A percentile compares a stretch with the other conserved stretches of the same genome.
Conservation (phyloP, 352 stramenopile species). For the Peronosclerospora sorghi region DNA sequence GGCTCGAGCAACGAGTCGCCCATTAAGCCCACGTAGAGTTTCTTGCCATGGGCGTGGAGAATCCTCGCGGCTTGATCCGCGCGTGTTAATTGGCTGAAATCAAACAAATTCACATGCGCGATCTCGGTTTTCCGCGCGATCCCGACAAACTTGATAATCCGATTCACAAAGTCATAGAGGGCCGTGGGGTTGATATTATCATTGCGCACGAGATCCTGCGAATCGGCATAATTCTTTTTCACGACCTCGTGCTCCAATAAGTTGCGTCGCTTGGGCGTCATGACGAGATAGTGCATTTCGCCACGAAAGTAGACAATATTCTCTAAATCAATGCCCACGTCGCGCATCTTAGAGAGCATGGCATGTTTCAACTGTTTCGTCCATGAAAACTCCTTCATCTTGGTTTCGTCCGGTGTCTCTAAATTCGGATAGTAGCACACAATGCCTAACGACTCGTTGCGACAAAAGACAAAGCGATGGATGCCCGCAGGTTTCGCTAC, state of each 20-base stretch:
- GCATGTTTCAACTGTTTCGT: conserved; percentile 62
- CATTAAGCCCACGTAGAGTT: too few species aligned
- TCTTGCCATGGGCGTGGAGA: too few species aligned
- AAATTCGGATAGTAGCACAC: conserved; percentile 69
- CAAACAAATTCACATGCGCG: too few species aligned
- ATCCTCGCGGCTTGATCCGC: too few species aligned
- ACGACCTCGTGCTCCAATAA: conserved; percentile 45
- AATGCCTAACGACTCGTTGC: conserved; percentile 61
- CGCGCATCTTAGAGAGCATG: conserved; percentile 52
- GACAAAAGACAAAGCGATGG: conserved; percentile 58
- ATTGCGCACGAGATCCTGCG: conserved; percentile 38
- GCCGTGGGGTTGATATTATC: conserved; percentile 32
- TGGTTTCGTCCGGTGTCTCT: conserved; percentile 46
- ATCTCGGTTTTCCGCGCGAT: too few species aligned
- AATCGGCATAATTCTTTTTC: conserved; percentile 38
- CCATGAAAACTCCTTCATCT: conserved; percentile 63
- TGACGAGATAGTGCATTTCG: conserved; percentile 76
- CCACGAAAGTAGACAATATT: conserved; percentile 79
- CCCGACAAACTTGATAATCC: too few species aligned
- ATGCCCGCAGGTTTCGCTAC: conserved; percentile 39
- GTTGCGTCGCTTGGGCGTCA: conserved; percentile 59
- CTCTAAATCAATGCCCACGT: conserved; percentile 50
- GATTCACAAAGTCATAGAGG: too few species aligned
- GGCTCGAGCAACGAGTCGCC: too few species aligned
- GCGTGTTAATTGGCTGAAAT: too few species aligned